Evolutionary conservation across 371 early-diverging fungal genomes (phyloP).

Genomic region (Synchytrium microbalum): DNA sequence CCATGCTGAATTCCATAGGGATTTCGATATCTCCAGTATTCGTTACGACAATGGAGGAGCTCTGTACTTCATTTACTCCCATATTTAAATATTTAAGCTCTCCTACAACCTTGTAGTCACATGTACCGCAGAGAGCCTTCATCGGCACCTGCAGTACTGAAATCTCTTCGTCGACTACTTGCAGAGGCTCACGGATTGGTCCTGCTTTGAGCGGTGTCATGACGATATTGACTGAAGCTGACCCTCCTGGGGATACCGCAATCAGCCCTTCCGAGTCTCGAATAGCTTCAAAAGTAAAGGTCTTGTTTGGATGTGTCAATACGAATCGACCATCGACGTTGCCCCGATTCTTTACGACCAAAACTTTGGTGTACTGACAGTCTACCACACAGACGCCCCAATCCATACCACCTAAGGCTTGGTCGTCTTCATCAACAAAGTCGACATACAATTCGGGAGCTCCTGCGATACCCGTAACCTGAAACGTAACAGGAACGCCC

Average conservation of each 20-base stretch:
- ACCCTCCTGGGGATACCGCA: conserved; percentile 19
- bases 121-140: conserved; percentile 23
- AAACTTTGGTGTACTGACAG: conserved; percentile 20
- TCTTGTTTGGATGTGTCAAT: conserved; percentile 23
- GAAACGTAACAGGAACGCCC: conserved; percentile 28
- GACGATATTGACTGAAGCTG: conserved; percentile 19
- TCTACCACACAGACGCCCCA: conserved; percentile 37
- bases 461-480: conserved; percentile 36
- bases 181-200: conserved; percentile 26
- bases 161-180: conserved; percentile 15
- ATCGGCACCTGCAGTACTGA: conserved; percentile 19
- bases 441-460: conserved; percentile 26
- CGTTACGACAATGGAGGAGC: conserved; percentile 18
- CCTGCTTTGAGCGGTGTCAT: conserved; percentile 26
- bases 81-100: conserved; percentile 31
- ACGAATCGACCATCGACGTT: conserved; percentile 33
- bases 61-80: conserved; percentile 31
- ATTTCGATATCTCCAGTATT: conserved; percentile 37
- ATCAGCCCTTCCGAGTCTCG: conserved; percentile 24
- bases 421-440: conserved; percentile 21
- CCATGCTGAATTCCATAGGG: conserved; percentile 24
- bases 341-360: conserved; percentile 35
- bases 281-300: conserved; percentile 21
- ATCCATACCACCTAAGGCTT: conserved; percentile 29
- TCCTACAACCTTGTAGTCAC: conserved; percentile 31